Conservation (phyloP, 768 basidiomycete genomes). For the Russula earlei region DNA sequence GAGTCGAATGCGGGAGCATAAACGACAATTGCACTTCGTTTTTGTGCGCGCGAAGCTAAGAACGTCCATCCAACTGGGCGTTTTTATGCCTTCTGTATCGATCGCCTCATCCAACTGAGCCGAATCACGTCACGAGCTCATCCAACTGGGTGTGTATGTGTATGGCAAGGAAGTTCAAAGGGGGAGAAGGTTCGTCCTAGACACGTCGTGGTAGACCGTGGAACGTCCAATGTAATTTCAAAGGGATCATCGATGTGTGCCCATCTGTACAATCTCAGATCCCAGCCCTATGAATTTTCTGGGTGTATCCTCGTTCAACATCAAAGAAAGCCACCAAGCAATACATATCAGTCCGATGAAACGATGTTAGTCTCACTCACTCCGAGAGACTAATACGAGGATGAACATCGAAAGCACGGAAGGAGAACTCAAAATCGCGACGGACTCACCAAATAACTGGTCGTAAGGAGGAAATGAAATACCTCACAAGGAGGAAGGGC, state of each 20-base stretch:
- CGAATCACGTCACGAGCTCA: constrained; percentile 1
- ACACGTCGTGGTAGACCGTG: background rate
- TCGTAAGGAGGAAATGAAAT: background rate
- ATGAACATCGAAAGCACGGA: no score
- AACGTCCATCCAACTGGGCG: constrained; percentile 19
- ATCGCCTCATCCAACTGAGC: constrained; percentile 8
- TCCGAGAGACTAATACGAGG: no score
- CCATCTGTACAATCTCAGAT: no score
- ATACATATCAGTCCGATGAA: no score
- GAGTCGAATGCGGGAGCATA: background rate
- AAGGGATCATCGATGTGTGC: no score
- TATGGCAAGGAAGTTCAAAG: background rate
- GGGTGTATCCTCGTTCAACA: no score
- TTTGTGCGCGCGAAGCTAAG: background rate
- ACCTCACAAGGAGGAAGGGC: constrained; percentile 24
- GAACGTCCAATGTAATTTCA: no score
- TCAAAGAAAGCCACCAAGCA: no score
- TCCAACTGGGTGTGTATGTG: constrained; percentile 19
- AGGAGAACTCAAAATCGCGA: no score
- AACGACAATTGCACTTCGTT: background rate
- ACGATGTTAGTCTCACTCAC: no score
- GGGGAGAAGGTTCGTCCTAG: background rate
- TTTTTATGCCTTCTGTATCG: background rate
- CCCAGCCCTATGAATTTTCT: no score
- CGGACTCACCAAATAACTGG: no score